A percentile compares a stretch with the other conserved stretches of the same genome.
Evolutionary conservation across 495 filamentous ascomycete genomes (phyloP).

Genomic region (Aspergillus egyptiacus): DNA sequence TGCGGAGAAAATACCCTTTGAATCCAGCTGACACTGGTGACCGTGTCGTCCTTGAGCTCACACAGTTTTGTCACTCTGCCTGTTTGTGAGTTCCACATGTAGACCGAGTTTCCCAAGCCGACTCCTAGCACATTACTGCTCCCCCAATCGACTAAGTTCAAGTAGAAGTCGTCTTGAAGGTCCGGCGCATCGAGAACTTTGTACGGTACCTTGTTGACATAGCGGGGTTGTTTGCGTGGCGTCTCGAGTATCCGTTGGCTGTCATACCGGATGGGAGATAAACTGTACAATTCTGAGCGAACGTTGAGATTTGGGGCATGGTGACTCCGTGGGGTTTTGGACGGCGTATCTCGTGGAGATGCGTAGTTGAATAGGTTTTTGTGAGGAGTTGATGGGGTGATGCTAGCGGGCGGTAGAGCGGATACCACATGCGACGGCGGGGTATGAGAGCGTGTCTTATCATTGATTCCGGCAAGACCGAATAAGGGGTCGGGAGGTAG

Average conservation of each 20-base stretch:
- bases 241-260: conserved; percentile 89
- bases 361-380: conserved; percentile 96
- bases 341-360: conserved; percentile 75
- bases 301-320: conserved; percentile 81
- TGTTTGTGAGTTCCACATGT: conserved; percentile 92
- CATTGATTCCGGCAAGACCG: conserved; percentile 54
- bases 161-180: conserved; percentile 92
- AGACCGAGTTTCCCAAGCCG: conserved; percentile 87
- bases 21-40: conserved; percentile 97
- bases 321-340: conserved; percentile 80
- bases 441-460: conserved; percentile 71
- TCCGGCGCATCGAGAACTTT: conserved; percentile 97
- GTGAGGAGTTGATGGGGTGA: conserved; percentile 90
- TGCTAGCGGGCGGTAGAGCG: conserved; percentile 56
- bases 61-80: conserved; percentile 88
- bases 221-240: conserved; percentile 77
- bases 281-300: conserved; percentile 83
- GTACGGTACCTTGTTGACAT: conserved; percentile 92
- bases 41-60: conserved; percentile 85
- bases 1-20: conserved; percentile 46
- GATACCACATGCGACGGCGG: conserved; percentile 63
- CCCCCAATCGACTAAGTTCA: conserved; percentile 98
- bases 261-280: conserved; percentile 83
- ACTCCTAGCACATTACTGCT: conserved; percentile 89
- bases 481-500: conserved; percentile 58